Percentiles rank a stretch among this genome's conserved stretches.
phyloP scores from a whole-genome alignment of 2,329 filamentous ascomycete species.

The Aspergillus sp. region DNA sequence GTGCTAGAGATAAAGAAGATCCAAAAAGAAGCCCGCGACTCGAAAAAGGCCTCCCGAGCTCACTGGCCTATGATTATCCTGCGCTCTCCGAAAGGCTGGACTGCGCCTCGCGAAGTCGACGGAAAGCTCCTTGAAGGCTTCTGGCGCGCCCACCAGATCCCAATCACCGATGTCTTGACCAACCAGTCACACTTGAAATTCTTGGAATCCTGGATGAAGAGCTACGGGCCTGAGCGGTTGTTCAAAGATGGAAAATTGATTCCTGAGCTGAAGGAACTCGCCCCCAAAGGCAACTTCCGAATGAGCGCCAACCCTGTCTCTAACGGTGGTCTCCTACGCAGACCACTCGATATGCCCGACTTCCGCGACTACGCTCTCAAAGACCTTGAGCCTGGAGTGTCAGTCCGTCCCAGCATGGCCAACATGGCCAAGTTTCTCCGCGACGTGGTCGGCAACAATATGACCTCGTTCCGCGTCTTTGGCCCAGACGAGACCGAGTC shows the following conservation, averaged over 20 bases:
- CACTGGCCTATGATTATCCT: slow-evolving; percentile 79
- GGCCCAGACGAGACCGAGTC: slow-evolving; percentile 80
- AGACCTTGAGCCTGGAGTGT: slow-evolving; percentile 61
- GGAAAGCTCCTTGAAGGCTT: slow-evolving; percentile 72
- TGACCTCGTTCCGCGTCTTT: slow-evolving; percentile 70
- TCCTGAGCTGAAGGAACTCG: slow-evolving; percentile 62
- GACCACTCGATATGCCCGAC: slow-evolving; percentile 67
- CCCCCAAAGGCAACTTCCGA: slow-evolving; percentile 63
- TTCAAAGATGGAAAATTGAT: slow-evolving; percentile 67
- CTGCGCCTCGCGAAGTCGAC: slow-evolving; percentile 69
- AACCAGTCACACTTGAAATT: slow-evolving; percentile 66
- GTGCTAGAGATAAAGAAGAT: slow-evolving; percentile 67
- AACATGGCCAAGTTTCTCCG: slow-evolving; percentile 68
- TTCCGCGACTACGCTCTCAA: slow-evolving; percentile 67
- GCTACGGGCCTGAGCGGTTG: slow-evolving; percentile 71
- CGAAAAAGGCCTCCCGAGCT: slow-evolving; percentile 67
- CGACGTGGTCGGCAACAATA: slow-evolving; percentile 66
- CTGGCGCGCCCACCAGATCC: slow-evolving; percentile 77
- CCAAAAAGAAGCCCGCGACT: slow-evolving; percentile 71
- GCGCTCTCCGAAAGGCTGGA: slow-evolving; percentile 78
- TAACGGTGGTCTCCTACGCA: slow-evolving; percentile 68
- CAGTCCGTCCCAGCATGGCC: slow-evolving; percentile 63
- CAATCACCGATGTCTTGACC: slow-evolving; percentile 66
- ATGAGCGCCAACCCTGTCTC: slow-evolving; percentile 78
- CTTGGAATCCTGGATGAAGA: slow-evolving; percentile 74